Evolutionary conservation across 257 asterid species (phyloP), one percentile per base, ranked within the genome.

Genomic region (Capsicum rhomboideum): DNA sequence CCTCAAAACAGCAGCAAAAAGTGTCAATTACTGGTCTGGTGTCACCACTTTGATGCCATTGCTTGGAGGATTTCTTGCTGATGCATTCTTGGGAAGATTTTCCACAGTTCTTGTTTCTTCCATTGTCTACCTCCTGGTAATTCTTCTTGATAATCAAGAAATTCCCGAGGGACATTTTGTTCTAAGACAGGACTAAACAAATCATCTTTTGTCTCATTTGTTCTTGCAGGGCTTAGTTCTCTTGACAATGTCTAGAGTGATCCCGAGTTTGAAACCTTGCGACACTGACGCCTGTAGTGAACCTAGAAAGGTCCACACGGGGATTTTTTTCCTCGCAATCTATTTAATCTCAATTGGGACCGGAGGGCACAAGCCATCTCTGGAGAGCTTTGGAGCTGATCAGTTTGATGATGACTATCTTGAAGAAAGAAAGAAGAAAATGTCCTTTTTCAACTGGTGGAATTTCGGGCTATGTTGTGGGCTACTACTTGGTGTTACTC

Each of bases 381-480:
- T 92, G 0, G 96, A 92, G 56, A 91, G 96, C 7, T 92, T 93
- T 11, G 96, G 95, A 8, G 97, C 97, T 1, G 97, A 93, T 80
- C 97, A 93, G 56, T 93, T 93, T 16, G 91, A 92, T 79, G 96
- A 92, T 9, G 87, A 84, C 7, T 6, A 61, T 66, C 91, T 96
- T 0, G 44, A 40, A 2, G 92, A 91, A 82, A 89, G 89, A 83
- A 86, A 42, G 61, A 90, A 90, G 0, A 93, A 92, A 85, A 87
- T 92, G 55, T 92, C 96, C 9, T 92, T 93, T 89, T 93, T 93
- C 94, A 93, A 93, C 85, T 92, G 96, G 97, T 93, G 97, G 97
- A 92, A 93, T 86, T 85, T 90, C 31, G 97, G 97, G 2, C 89
- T 92, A 18, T 94, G 91, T 10, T 69, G 67, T 71, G 97, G 95